Percentiles rank a stretch among this genome's conserved stretches.
phyloP scores from a whole-genome alignment of 495 filamentous ascomycete genomes.

The Aspergillus ostianus region DNA sequence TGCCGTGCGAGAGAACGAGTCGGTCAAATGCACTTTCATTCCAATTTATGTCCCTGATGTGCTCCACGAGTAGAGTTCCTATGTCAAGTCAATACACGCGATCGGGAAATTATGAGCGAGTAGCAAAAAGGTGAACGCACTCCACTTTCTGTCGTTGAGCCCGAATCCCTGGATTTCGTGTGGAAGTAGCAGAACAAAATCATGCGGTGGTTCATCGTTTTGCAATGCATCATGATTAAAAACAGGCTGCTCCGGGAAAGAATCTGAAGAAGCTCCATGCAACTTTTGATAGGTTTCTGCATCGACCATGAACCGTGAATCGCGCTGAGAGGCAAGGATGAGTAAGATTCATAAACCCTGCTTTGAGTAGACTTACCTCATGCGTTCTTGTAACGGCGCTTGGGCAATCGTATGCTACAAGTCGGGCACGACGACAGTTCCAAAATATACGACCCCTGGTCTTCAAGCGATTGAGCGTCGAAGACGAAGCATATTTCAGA shows the following conservation, averaged over 20 bases:
- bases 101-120: too few species aligned
- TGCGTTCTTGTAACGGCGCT: too few species aligned
- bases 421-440: too few species aligned
- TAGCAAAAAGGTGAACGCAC: not conserved
- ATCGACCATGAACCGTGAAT: constrained; percentile 6
- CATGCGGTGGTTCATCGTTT: not conserved
- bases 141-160: constrained; percentile 7
- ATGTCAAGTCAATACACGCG: too few species aligned
- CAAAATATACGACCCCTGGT: too few species aligned
- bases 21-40: not conserved
- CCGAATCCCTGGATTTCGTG: constrained; percentile 1
- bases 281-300: constrained; percentile 1
- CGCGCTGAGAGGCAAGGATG: not conserved
- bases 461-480: too few species aligned
- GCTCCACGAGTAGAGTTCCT: not conserved
- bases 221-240: too few species aligned
- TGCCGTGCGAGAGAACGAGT: not conserved
- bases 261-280: not conserved
- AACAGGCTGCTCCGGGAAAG: too few species aligned
- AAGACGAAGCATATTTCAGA: too few species aligned
- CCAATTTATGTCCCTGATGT: constrained; percentile 2
- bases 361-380: not conserved
- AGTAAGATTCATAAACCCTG: not conserved
- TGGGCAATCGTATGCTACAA: too few species aligned
- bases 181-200: constrained; percentile 3